Conservation (phyloP, 169 alveolate species). For the Plasmodium ovale region DNA sequence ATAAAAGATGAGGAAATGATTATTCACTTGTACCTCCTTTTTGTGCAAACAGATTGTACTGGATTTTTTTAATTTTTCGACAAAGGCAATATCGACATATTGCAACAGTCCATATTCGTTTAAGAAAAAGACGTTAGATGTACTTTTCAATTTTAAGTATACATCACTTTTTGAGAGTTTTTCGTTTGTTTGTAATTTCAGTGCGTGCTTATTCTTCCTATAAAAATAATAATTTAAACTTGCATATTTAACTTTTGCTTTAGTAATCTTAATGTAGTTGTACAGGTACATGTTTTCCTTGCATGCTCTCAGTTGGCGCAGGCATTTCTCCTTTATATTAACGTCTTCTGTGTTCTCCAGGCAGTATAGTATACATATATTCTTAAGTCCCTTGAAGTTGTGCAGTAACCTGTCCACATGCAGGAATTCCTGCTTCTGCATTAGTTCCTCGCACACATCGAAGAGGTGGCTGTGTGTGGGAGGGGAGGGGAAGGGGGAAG, state of each 20-base stretch:
- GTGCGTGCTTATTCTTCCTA: not conserved
- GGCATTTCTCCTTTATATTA: not conserved
- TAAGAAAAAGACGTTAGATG: slow-evolving; percentile 5
- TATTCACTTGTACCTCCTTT: not conserved
- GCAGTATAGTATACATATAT: slow-evolving; percentile 24
- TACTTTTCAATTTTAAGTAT: not conserved
- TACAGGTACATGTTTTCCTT: slow-evolving; percentile 13
- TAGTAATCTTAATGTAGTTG: slow-evolving; percentile 31
- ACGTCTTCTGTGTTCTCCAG: slow-evolving; percentile 24
- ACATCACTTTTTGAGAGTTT: slow-evolving; percentile 22
- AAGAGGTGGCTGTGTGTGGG: slow-evolving; percentile 26
- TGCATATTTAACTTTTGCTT: slow-evolving; percentile 13
- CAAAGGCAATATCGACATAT: not conserved
- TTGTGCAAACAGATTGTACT: not conserved
- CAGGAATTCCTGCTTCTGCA: slow-evolving; percentile 2
- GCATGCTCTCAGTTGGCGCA: slow-evolving; percentile 15
- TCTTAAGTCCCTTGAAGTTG: slow-evolving; percentile 14
- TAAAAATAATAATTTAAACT: slow-evolving; percentile 18
- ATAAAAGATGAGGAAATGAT: slow-evolving; percentile 14
- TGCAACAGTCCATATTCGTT: not conserved
- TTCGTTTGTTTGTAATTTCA: not conserved
- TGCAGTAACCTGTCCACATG: slow-evolving; percentile 6
- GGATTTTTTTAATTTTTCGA: not conserved
- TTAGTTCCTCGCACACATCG: slow-evolving; percentile 8
- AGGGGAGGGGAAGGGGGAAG: not conserved